Base-by-base conservation (phyloP, 805 yeast genomes). In the Metschnikowia vanudenii region DNA sequence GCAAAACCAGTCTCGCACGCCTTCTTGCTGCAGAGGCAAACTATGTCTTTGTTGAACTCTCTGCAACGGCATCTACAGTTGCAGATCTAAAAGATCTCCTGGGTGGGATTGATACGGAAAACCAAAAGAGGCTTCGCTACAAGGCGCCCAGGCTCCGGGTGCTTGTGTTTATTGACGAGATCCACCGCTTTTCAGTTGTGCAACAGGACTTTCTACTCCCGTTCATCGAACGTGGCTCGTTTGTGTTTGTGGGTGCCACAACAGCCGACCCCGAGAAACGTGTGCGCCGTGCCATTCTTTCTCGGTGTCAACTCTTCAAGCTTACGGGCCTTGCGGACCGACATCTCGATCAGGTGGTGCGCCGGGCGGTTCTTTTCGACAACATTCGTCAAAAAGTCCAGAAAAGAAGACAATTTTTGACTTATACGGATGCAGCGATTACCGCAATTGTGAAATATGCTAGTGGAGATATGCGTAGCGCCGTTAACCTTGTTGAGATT, bases 181-280 rank as follows among this genome's bases (percentile, higher is more conserved):
- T 94, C 32, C 99, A 94, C 61, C 68, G 99, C 28, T 90, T 89
- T 62, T 82, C 82, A 54, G 84, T 85, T 50, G 73, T 82, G 0
- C 99, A 94, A 59, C 99, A 94, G 63, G 98, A 94, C 63, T 77
- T 83, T 39, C 78, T 95, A 39, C 68, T 94, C 33, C 94, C 96
- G 0, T 82, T 80, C 51, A 84, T 92, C 1, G 99, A 94, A 62
- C 71, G 79, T 24, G 98, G 98, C 2, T 81, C 81, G 43, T 80
- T 91, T 37, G 80, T 82, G 1, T 73, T 94, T 36, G 81, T 92
- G 42, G 99, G 99, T 4, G 97, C 98, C n/a, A 94, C 99, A 0
- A 91, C 98, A 0, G 54, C 52, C 12, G 54, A 54, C 14, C 97
- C 97, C 3, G 81, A 86, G 39, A 84, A 85, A 57, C 84, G 88